These are phyloP conservation scores for Collybia sordida DNA, from an alignment of 768 basidiomycete genomes.

Conservation along the genomic window DNA sequence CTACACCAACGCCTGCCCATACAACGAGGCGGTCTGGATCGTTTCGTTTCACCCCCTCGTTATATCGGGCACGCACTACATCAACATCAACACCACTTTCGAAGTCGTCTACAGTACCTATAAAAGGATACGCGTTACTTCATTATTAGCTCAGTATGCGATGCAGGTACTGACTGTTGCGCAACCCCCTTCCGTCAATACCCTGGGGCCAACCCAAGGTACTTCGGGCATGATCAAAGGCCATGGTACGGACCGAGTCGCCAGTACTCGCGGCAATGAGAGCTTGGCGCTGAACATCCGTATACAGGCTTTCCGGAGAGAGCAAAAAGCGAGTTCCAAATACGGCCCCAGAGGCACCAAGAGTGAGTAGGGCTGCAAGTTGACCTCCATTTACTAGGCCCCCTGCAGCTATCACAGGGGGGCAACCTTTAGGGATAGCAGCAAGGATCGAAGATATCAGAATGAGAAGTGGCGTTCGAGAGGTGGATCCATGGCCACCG, in stretches of 20 bases:
- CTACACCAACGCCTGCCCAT: conserved; percentile 72
- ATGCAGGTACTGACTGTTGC: conserved; percentile 39
- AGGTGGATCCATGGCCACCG: conserved; percentile 69
- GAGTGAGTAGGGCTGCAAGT: conserved; percentile 59
- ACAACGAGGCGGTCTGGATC: conserved; percentile 54
- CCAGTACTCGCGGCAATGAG: conserved; percentile 46
- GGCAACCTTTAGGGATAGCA: conserved; percentile 37
- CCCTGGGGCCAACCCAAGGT: conserved; percentile 60
- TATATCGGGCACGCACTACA: conserved; percentile 41
- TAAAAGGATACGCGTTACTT: not conserved
- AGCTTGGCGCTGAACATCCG: conserved; percentile 49
- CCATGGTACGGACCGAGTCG: conserved; percentile 55
- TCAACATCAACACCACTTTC: conserved; percentile 46
- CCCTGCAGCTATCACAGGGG: conserved; percentile 71
- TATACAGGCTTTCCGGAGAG: conserved; percentile 64
- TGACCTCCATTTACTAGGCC: conserved; percentile 67
- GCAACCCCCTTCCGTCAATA: conserved; percentile 61
- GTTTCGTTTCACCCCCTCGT: conserved; percentile 39
- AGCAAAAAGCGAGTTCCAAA: conserved; percentile 77
- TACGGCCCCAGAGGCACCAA: conserved; percentile 69
- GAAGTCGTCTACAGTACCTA: conserved; percentile 56
- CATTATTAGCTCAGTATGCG: not conserved
- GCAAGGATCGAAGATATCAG: conserved; percentile 57
- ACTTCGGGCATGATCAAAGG: conserved; percentile 59
- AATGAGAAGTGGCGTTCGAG: conserved; percentile 59